Base-by-base conservation (phyloP, 257 asterid species). In the Nicotiana benthamiana region DNA sequence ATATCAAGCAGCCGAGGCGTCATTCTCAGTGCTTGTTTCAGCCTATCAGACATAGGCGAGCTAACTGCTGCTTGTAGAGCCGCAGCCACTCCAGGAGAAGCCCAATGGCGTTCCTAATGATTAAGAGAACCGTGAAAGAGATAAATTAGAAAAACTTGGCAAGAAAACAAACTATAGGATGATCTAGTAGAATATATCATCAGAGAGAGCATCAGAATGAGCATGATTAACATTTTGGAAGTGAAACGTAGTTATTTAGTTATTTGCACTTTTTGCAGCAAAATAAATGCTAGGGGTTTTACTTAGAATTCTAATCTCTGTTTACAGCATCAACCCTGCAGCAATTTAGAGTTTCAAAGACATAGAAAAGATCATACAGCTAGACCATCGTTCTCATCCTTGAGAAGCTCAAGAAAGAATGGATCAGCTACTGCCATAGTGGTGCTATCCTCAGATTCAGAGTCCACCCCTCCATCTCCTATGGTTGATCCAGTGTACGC, bases 301-400 rank as follows among this genome's bases (percentile, higher is more conserved):
- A 72, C 43, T 48, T 36, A 1, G 36, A 72, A 46, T 60, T 72
- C 36, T 72, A 70, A 24, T 72, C 30, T 72, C 59, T 46, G 24
- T 70, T 70, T 20, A 46, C 51, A 46, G 57, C 70, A 79, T 61
- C 32, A 61, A 51, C 36, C 80, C 52, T 34, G 79, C 43, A 81
- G 28, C 34, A 75, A 48, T 54, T 57, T 46, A 62, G 65, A 64
- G 82, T 26, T 61, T 40, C 2, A 64, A 30, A 43, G 17, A 79
- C 32, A 85, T 24, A 74, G 86, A 86, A 83, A 82, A 83, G 86
- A 85, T 79, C 98, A 79, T 90, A 94, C 97, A 82, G 98, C 89
- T 80, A 95, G 97, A 75, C 99, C 99, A 80, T 95, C 99, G 83
- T 95, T 95, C 86, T 95, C 99, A 85, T 95, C 98, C 92, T 93